Evolutionary conservation across 2,329 filamentous ascomycete genomes (phyloP).

Genomic region (Periconia sp.): DNA sequence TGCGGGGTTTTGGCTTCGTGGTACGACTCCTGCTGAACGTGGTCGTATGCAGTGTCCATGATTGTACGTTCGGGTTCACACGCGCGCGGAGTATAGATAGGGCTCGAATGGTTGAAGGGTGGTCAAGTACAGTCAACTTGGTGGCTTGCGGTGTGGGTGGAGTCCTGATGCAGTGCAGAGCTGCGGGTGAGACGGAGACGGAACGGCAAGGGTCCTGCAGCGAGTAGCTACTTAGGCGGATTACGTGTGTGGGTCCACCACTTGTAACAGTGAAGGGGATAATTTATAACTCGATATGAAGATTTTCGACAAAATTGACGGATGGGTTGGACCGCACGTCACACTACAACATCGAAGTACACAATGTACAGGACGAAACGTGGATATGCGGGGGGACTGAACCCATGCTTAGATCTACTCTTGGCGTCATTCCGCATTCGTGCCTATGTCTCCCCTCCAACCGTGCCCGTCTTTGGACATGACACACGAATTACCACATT

Average conservation of each 20-base stretch:
- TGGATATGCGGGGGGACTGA: neutral
- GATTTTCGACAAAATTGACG: too few relatives aligned
- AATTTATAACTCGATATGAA: too few relatives aligned
- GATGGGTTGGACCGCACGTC: neutral
- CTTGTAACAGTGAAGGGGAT: too few relatives aligned
- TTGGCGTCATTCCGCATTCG: neutral
- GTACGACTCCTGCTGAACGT: constrained; percentile 81
- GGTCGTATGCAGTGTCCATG: constrained; percentile 98
- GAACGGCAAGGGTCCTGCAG: too few relatives aligned
- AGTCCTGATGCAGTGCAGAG: too few relatives aligned
- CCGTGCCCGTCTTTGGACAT: neutral
- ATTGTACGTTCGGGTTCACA: neutral
- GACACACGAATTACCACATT: neutral
- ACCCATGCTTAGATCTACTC: neutral
- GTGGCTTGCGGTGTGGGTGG: too few relatives aligned
- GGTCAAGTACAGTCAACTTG: neutral
- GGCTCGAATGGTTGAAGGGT: neutral
- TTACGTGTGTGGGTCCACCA: too few relatives aligned
- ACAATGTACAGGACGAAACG: too few relatives aligned
- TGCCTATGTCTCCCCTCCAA: neutral
- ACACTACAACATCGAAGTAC: neutral
- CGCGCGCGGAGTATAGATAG: neutral
- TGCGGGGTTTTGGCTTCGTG: constrained; percentile 51
- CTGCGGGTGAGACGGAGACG: too few relatives aligned
- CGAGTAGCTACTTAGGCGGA: too few relatives aligned